Evolutionary conservation across 176 grass and related monocot genomes (phyloP).

Genomic region (Hsuehochloa calcarea): DNA sequence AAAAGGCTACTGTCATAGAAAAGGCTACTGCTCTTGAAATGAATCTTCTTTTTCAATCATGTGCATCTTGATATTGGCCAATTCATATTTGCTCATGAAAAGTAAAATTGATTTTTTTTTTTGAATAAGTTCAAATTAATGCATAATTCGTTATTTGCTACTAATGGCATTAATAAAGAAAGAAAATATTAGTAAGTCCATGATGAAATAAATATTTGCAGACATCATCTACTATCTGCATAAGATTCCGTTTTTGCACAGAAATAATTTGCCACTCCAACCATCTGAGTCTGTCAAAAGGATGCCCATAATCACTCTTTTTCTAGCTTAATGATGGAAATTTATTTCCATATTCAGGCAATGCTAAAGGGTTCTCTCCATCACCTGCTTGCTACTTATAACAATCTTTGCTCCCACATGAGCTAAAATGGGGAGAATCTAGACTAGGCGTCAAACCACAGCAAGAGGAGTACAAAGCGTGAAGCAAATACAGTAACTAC

Average conservation of each 20-base stretch:
- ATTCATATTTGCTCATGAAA: not conserved
- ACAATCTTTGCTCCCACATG: not conserved
- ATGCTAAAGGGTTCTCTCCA: not conserved
- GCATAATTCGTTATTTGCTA: not conserved
- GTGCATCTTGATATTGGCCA: not conserved
- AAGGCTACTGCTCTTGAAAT: not conserved
- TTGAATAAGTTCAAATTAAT: not conserved
- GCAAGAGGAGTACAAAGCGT: not conserved
- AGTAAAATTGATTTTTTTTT: no score
- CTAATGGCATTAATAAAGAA: not conserved
- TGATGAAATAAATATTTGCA: not conserved
- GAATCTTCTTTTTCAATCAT: not conserved
- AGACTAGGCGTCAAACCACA: not conserved
- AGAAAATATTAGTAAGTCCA: not conserved
- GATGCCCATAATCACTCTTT: not conserved
- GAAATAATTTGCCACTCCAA: not conserved
- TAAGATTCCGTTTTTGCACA: constrained; percentile 1
- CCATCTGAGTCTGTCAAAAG: constrained; percentile 6
- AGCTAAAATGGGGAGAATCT: constrained; percentile 18
- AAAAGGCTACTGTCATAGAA: not conserved
- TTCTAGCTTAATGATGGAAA: not conserved
- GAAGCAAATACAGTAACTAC: not conserved
- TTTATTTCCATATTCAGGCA: constrained; percentile 2
- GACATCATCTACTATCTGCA: not conserved
- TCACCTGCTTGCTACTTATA: constrained; percentile 10